Evolutionary conservation across 2,329 filamentous ascomycete genomes (phyloP).

Genomic region (Paecilomyces variotii): DNA sequence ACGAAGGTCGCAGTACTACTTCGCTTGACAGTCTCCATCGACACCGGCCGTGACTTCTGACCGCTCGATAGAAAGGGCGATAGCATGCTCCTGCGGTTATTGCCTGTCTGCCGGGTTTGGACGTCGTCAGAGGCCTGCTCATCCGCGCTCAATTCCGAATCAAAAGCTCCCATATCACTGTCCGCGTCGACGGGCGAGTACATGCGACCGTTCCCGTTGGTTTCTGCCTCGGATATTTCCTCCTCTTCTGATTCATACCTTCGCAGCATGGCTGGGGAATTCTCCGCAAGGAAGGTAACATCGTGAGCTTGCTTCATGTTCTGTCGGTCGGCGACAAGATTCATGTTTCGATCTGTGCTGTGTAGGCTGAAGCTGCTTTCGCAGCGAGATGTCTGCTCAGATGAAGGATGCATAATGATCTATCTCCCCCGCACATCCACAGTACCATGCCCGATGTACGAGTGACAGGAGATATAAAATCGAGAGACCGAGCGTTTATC

Average conservation of each 20-base stretch:
- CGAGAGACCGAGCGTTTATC: background rate
- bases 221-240: constrained; percentile 29
- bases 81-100: constrained; percentile 8
- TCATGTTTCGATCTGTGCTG: background rate
- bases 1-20: constrained; percentile 22
- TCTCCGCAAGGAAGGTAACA: background rate
- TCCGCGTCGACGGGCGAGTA: constrained; percentile 23
- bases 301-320: constrained; percentile 16
- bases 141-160: constrained; percentile 24
- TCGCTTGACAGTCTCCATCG: constrained; percentile 28
- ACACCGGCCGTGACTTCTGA: constrained; percentile 24
- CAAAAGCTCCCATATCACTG: constrained; percentile 15
- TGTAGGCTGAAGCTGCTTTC: background rate
- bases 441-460: background rate
- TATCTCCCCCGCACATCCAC: background rate
- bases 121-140: constrained; percentile 16
- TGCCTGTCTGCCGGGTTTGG: constrained; percentile 15
- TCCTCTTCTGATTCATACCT: constrained; percentile 34
- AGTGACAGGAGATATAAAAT: background rate
- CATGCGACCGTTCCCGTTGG: constrained; percentile 21
- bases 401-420: background rate
- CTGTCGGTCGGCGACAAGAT: background rate
- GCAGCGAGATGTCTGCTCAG: background rate
- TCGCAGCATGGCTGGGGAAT: constrained; percentile 13
- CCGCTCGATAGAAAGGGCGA: constrained; percentile 7